Evolutionary conservation across 495 filamentous ascomycete genomes (phyloP), one percentile per base, ranked within the genome.

Genomic region (Xylaria palmicola): DNA sequence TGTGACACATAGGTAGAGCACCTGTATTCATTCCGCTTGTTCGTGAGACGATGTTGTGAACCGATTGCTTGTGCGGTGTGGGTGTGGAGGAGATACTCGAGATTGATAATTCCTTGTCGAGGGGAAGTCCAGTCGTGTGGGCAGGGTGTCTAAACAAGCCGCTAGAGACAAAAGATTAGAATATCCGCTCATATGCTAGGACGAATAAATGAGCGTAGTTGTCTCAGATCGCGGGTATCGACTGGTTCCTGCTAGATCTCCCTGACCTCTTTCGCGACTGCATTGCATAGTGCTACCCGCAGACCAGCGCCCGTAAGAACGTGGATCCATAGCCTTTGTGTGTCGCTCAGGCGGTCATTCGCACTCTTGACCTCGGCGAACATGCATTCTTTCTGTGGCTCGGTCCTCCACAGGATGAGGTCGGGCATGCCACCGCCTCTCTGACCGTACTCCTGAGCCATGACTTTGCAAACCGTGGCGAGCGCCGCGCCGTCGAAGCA

Each of bases 271-370:
- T 77, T 88, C 39, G 92, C 90, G 70, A 92, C 84, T 7, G 90
- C 93, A 79, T 93, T 87, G 75, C 92, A 97, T 56, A 98, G 73
- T 72, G 96, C 92, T 27, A 98, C 93, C 64, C 77, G 81, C 12
- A 98, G 82, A 1, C 93, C 92, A 3, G 92, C 92, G 2, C 87
- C 86, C 4, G 85, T 86, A 49, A 98, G 76, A 2, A 97, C 91
- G 80, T 97, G 90, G 66, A 97, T 97, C 94, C 94, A 98, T 39
- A 98, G 78, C 64, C 94, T 81, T 75, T 98, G 94, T 34, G 92
- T 95, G 81, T 98, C 94, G 75, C 93, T 97, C 69, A 98, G 79
- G 32, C 92, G 85, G 80, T 98, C 94, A 78, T 97, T 97, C 76
- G 92, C 91, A 61, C 88, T 92, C 81, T 96, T 96, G 49, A 97